Percentiles rank a stretch among this genome's conserved stretches.
Conservation (phyloP, 2,329 filamentous ascomycete species). For the Alternaria ventricosa region DNA sequence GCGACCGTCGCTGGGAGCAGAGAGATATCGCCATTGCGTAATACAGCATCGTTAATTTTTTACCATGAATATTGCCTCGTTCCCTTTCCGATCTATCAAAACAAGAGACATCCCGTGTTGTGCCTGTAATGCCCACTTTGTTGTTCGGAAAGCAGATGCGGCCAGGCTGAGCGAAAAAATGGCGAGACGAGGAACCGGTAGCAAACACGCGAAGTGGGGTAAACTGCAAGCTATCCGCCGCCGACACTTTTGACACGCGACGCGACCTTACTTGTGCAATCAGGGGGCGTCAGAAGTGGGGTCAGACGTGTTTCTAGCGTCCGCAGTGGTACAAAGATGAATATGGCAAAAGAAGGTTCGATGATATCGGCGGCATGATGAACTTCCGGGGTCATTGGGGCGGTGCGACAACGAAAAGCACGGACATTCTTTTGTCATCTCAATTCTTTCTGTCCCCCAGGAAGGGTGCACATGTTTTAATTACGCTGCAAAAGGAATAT, state of each 20-base stretch:
- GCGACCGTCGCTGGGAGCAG: background rate
- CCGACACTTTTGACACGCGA: background rate
- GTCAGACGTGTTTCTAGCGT: background rate
- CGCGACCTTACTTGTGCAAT: background rate
- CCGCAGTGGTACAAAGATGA: background rate
- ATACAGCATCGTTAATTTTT: background rate
- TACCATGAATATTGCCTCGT: no score
- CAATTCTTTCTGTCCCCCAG: background rate
- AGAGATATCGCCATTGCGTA: background rate
- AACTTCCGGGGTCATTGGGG: background rate
- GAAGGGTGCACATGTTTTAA: background rate
- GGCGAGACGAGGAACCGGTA: background rate
- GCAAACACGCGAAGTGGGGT: constrained; percentile 6
- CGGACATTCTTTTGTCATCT: background rate
- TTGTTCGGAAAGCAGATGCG: background rate
- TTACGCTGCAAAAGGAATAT: constrained; percentile 11
- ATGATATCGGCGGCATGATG: background rate
- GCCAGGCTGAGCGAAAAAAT: background rate
- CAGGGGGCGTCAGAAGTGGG: background rate
- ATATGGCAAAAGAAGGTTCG: background rate
- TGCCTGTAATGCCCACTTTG: background rate
- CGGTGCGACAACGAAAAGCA: background rate
- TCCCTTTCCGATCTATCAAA: no score
- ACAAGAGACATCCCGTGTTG: no score
- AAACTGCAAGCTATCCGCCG: background rate